These are phyloP conservation scores for Flaveria bidentis DNA, from an alignment of 129 eudicot genomes.

Conservation along the genomic window DNA sequence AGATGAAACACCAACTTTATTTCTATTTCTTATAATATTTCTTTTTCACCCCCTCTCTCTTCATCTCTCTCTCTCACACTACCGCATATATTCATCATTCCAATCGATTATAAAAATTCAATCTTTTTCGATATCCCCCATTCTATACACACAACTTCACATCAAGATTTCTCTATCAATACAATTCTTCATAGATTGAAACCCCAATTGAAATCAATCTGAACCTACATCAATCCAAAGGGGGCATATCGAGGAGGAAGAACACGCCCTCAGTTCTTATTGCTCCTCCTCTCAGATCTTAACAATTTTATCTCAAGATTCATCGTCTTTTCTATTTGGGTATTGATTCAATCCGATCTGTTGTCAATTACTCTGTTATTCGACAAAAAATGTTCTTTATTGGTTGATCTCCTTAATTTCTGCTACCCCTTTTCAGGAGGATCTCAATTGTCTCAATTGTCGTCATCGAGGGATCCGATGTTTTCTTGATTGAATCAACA, in stretches of 20 bases:
- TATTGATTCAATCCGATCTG: background rate
- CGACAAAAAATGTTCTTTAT: no score
- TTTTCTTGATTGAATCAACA: slow-evolving; percentile 41
- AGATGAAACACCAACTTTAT: no score
- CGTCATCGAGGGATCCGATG: slow-evolving; percentile 43
- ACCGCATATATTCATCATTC: slow-evolving; percentile 42
- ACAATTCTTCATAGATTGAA: background rate
- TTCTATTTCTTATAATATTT: no score
- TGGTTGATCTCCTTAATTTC: background rate
- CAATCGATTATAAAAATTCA: slow-evolving; percentile 28
- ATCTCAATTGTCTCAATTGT: slow-evolving; percentile 19
- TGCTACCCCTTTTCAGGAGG: slow-evolving; percentile 26
- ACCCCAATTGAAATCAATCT: slow-evolving; percentile 18
- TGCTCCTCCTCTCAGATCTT: slow-evolving; percentile 58
- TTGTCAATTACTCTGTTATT: no score
- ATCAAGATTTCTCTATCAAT: slow-evolving; percentile 8
- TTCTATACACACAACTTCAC: slow-evolving; percentile 4
- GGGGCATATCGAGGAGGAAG: slow-evolving; percentile 55
- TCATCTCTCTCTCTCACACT: slow-evolving; percentile 26
- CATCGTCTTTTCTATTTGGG: slow-evolving; percentile 38
- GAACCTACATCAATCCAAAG: background rate
- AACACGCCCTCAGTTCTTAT: slow-evolving; percentile 63
- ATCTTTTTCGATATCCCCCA: slow-evolving; percentile 35
- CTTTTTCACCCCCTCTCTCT: background rate
- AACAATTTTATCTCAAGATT: slow-evolving; percentile 22